Conservation (phyloP, 2,329 filamentous ascomycete species). For the Alternaria sp. region DNA sequence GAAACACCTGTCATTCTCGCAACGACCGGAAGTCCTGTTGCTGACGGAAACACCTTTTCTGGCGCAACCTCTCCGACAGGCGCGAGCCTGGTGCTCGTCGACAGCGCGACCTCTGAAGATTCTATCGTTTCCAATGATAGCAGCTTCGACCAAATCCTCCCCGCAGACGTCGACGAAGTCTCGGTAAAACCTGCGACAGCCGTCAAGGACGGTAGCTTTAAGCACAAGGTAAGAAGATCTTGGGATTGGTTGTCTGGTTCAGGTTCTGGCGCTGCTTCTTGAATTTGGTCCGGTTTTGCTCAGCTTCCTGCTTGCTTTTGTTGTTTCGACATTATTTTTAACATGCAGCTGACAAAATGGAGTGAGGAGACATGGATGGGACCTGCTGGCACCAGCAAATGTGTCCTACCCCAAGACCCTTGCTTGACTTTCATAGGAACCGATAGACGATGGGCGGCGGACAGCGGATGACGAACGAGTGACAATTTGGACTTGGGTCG, state of each 20-base stretch:
- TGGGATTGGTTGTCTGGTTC: constrained; percentile 16
- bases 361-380: constrained; percentile 7
- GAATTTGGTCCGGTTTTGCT: not conserved
- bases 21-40: constrained; percentile 57
- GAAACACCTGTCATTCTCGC: constrained; percentile 6
- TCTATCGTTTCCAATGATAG: constrained; percentile 12
- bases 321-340: not conserved
- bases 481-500: not conserved
- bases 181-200: not conserved
- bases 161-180: not conserved
- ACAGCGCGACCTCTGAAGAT: constrained; percentile 61
- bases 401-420: not conserved
- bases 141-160: constrained; percentile 18
- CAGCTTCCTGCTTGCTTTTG: not conserved
- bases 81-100: constrained; percentile 84
- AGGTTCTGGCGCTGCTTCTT: constrained; percentile 11
- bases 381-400: not conserved
- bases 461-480: not conserved
- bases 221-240: constrained; percentile 25
- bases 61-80: constrained; percentile 94
- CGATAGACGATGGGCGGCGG: not conserved
- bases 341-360: constrained; percentile 6
- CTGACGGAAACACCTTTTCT: constrained; percentile 92
- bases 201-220: constrained; percentile 1
- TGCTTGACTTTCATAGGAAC: not conserved